phyloP scores from a whole-genome alignment of 2,329 filamentous ascomycete genomes.

The Fusarium humuli region DNA sequence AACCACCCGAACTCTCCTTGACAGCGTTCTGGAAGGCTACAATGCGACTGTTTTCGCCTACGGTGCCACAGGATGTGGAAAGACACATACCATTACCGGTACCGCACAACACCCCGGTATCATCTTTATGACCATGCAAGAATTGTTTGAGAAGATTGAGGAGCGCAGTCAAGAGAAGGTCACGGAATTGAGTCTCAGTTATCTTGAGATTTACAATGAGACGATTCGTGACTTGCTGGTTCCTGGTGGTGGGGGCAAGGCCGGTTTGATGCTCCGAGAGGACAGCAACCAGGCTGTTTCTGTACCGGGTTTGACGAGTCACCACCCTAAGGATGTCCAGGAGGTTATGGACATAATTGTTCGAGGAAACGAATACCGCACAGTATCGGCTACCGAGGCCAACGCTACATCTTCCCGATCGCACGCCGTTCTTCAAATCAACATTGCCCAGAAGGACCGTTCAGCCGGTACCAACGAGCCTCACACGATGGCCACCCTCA shows the following conservation, averaged over 20 bases:
- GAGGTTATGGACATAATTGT: conserved; percentile 99
- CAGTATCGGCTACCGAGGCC: conserved; percentile 95
- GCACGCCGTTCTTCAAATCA: conserved; percentile 97
- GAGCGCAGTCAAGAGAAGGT: conserved; percentile 87
- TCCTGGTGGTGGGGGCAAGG: conserved; percentile 79
- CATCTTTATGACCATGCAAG: conserved; percentile 99
- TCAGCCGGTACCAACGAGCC: conserved; percentile 94
- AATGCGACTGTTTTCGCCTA: conserved; percentile 99
- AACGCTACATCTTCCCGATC: conserved; percentile 98
- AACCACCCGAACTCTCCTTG: conserved; percentile 88
- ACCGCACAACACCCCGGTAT: conserved; percentile 94
- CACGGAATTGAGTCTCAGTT: conserved; percentile 91
- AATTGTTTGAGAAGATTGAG: conserved; percentile 95
- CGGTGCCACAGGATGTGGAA: conserved; percentile 96
- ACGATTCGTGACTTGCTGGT: conserved; percentile 95
- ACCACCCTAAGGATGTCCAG: conserved; percentile 89
- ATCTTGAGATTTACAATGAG: conserved; percentile 99
- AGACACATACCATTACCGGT: conserved; percentile 97
- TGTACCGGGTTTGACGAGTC: conserved; percentile 89
- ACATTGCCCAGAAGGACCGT: conserved; percentile 91
- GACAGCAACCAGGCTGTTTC: conserved; percentile 94
- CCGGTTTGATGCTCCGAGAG: conserved; percentile 90
- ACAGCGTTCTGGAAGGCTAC: conserved; percentile 96
- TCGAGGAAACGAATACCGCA: conserved; percentile 91
- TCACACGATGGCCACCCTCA: conserved; percentile 97